Evolutionary conservation across 2,329 filamentous ascomycete species (phyloP), one percentile per base, ranked within the genome.

Genomic region (Exophiala phaeomuriformis): DNA sequence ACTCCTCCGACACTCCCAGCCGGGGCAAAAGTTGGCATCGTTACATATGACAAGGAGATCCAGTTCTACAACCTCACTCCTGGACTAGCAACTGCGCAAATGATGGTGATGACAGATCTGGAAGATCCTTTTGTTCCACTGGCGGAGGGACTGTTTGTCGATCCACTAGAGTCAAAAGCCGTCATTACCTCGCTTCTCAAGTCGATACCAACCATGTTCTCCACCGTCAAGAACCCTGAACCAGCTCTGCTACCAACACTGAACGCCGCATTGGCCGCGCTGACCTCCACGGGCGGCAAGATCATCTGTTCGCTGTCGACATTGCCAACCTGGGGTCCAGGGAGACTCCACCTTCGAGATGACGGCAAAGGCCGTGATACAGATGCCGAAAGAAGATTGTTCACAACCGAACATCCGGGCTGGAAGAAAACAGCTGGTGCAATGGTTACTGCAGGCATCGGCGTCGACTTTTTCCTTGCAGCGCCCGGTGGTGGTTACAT

Each of bases 21-120:
- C 49, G 90, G 89, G 8, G 82, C 88, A 46, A 95, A 89, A 73
- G 83, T 98, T 57, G 93, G 91, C 47, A 95, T 98, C 67, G 84
- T 97, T 59, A 96, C 93, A 1, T 98, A 86, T 68, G 93, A 98
- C 74, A 91, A 89, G 70, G 90, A 96, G 64, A 86, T 98, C 55
- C 93, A 98, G 67, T 98, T 97, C 69, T 98, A 97, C 76, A 97
- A 97, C 66, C 83, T 95, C 64, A 89, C 84, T 65, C 83, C 89
- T 36, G 79, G 79, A 39, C 75, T 96, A 40, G 85, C 93, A 51
- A 84, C 90, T 71, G 89, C 93, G 6, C 93, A 98, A 67, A 96
- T 98, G 89, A 82, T 98, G 76, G 90, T 98, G 47, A 95, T 98
- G 88, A 88, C 93, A 2, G 93, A 98, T 67, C 80, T 98, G 46